phyloP scores from a whole-genome alignment of 2,329 filamentous ascomycete species.

The Phaeosphaeriaceae sp. region DNA sequence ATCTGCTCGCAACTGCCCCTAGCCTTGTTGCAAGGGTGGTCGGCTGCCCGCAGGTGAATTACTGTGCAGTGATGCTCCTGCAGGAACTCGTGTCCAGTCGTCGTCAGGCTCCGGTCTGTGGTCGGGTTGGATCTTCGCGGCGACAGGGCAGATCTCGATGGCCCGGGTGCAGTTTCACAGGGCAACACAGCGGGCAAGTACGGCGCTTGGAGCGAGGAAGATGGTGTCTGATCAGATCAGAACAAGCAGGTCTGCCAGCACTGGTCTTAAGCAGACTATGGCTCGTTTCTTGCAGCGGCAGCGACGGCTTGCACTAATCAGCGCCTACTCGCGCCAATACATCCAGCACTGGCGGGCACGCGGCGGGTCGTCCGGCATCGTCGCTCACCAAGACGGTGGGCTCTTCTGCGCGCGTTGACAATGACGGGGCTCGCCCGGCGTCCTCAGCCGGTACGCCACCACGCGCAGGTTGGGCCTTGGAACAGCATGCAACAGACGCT shows the following conservation, averaged over 20 bases:
- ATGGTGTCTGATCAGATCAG: too few relatives aligned
- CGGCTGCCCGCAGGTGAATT: background rate
- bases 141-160: constrained; percentile 1
- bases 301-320: background rate
- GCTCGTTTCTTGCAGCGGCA: background rate
- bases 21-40: constrained; percentile 27
- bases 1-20: constrained; percentile 28
- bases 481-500: constrained; percentile 9
- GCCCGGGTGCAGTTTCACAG: background rate
- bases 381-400: constrained; percentile 15
- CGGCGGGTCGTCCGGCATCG: constrained; percentile 21
- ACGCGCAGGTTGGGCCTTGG: constrained; percentile 14
- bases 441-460: constrained; percentile 14
- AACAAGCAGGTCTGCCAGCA: background rate
- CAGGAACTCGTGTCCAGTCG: constrained; percentile 1
- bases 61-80: constrained; percentile 3
- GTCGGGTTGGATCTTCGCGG: background rate
- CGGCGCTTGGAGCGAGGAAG: background rate
- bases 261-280: constrained; percentile 1
- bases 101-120: background rate
- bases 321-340: constrained; percentile 3
- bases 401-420: background rate
- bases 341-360: constrained; percentile 21
- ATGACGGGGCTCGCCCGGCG: background rate
- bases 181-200: background rate